Evolutionary conservation across 2,329 filamentous ascomycete genomes (phyloP), one percentile per base, ranked within the genome.

Genomic region (Aureobasidium uvarum): DNA sequence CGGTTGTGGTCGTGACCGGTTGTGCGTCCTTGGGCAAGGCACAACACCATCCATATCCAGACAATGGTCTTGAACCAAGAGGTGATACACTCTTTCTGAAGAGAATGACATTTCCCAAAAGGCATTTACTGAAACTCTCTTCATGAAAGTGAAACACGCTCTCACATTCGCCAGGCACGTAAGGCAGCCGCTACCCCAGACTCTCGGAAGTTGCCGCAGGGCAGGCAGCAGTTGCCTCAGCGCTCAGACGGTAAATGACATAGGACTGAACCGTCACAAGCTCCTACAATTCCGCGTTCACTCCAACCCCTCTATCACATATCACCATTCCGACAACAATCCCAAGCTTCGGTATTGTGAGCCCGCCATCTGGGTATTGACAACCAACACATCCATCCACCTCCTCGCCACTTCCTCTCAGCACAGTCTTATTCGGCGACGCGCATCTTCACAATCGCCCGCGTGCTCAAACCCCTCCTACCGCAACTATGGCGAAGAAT

Each of bases 391-490:
- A 13, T 20, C 50, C 11, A 14, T 36, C 11, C 31, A n/a, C 36
- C 31, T 4, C 50, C 11, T 20, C 50, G 48, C 48, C 48, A 51
- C 50, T 38, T 38, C 14, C 31, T 20, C 50, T 13, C 10, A 20
- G 31, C 31, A 38, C 50, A 23, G 31, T 36, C 50, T 54, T 7
- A 13, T n/a, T 38, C 36, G 46, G 11, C 31, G 48, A 36, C 59
- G 45, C 59, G 59, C 33, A 51, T 31, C 31, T 39, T 39, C 50
- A 65, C 63, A 39, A 38, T 14, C 63, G 48, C 63, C 51, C 63
- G 63, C 54, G 63, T 65, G 63, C 63, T 65, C 45, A 18, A 23
- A 25, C 25, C 48, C 52, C n/a, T n/a, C n/a, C 23, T 54, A 56
- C 52, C 39, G 20, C 36, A 33, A 51, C 13, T 54, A 65, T 65